Evolutionary conservation across 495 filamentous ascomycete species (phyloP).

Genomic region (Hapsidospora chrysogenum): DNA sequence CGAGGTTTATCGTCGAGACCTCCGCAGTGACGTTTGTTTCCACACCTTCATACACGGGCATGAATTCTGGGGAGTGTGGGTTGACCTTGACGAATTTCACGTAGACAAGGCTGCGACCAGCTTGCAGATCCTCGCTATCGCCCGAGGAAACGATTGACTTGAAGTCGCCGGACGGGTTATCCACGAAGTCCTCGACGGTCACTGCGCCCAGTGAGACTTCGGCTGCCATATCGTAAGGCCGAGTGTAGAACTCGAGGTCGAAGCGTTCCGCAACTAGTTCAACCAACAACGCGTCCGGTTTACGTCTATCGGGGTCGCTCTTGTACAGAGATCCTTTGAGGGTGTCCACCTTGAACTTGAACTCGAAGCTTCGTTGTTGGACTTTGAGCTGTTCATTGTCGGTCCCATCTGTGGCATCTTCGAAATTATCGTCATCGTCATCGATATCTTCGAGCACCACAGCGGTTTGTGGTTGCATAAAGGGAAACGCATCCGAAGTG

Average conservation of each 20-base stretch:
- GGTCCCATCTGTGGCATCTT: slow-evolving; percentile 43
- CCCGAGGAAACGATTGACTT: slow-evolving; percentile 89
- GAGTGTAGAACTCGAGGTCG: slow-evolving; percentile 67
- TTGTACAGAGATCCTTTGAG: slow-evolving; percentile 82
- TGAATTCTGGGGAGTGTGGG: slow-evolving; percentile 80
- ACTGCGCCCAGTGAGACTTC: slow-evolving; percentile 75
- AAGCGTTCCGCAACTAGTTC: slow-evolving; percentile 87
- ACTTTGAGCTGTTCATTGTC: slow-evolving; percentile 46
- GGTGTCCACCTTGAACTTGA: slow-evolving; percentile 87
- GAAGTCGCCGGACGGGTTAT: slow-evolving; percentile 81
- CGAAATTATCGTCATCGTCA: slow-evolving; percentile 41
- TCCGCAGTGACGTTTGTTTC: slow-evolving; percentile 83
- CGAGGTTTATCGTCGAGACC: slow-evolving; percentile 86
- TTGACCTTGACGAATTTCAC: slow-evolving; percentile 84
- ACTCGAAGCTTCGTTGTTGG: slow-evolving; percentile 79
- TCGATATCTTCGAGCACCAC: slow-evolving; percentile 63
- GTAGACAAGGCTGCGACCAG: slow-evolving; percentile 66
- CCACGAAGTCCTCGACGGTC: slow-evolving; percentile 87
- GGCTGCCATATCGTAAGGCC: slow-evolving; percentile 81
- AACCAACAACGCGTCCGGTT: slow-evolving; percentile 67
- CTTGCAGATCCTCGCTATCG: slow-evolving; percentile 44
- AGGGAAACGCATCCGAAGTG: slow-evolving; percentile 26
- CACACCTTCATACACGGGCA: slow-evolving; percentile 78
- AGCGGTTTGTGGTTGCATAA: slow-evolving; percentile 49
- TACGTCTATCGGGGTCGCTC: slow-evolving; percentile 62